Percentiles rank a stretch among this genome's conserved stretches.
These are phyloP conservation scores for Oryza glumipatula DNA, from an alignment of 176 grass and related monocot species.

Conservation along the genomic window DNA sequence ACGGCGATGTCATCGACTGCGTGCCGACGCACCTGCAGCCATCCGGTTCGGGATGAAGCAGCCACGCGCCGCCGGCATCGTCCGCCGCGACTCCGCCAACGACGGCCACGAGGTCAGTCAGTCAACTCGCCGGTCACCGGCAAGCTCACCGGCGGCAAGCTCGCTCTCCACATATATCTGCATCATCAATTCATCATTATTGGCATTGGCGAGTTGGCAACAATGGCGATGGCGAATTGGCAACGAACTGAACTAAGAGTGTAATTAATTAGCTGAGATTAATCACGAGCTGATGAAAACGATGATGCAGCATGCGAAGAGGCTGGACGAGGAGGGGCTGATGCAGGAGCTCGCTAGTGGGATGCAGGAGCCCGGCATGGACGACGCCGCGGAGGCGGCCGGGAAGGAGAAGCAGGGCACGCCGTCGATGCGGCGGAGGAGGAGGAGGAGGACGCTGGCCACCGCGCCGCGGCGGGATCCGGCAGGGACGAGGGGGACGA, in stretches of 20 bases:
- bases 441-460: no score
- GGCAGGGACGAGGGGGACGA: no score
- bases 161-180: background rate
- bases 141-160: background rate
- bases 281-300: background rate
- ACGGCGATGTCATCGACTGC: slow-evolving; percentile 82
- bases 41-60: slow-evolving; percentile 75
- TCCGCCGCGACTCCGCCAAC: slow-evolving; percentile 74
- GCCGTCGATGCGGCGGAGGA: no score
- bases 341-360: no score
- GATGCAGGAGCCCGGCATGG: no score
- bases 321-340: no score
- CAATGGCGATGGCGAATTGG: background rate
- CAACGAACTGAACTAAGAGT: background rate
- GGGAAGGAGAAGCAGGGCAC: no score
- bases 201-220: background rate
- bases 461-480: no score
- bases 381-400: no score
- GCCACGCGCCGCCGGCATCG: slow-evolving; percentile 24
- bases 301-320: slow-evolving; percentile 66
- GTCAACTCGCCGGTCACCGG: background rate
- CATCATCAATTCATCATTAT: no score
- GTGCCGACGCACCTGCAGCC: slow-evolving; percentile 73
- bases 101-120: slow-evolving; percentile 74
- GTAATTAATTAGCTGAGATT: background rate